Evolutionary conservation across 345 rosid genomes (phyloP).

Genomic region (Crucihimalaya himalaica): DNA sequence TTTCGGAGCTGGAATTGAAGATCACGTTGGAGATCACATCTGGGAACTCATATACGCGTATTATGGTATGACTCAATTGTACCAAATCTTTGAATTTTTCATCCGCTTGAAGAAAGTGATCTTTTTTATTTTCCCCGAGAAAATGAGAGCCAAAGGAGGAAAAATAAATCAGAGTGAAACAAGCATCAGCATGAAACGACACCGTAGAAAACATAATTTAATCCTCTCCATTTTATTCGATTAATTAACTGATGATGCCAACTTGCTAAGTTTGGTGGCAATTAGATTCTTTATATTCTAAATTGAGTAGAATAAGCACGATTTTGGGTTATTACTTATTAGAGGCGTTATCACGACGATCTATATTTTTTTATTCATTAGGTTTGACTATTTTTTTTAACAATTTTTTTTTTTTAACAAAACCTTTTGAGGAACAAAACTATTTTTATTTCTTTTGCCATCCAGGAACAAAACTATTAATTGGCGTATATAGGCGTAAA

Average conservation of each 20-base stretch:
- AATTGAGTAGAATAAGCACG: neutral
- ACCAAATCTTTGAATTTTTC: slow-evolving; percentile 32
- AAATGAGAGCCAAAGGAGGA: neutral
- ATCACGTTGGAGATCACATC: slow-evolving; percentile 4
- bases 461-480: too few relatives aligned
- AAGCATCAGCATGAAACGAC: slow-evolving; percentile 13
- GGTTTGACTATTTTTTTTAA: too few relatives aligned
- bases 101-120: slow-evolving; percentile 18
- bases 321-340: too few relatives aligned
- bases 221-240: neutral
- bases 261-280: slow-evolving; percentile 1
- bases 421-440: too few relatives aligned
- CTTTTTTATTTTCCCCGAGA: neutral
- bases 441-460: too few relatives aligned
- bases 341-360: neutral
- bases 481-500: too few relatives aligned
- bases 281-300: too few relatives aligned
- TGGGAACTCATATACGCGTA: slow-evolving; percentile 9
- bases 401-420: too few relatives aligned
- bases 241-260: neutral
- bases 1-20: neutral
- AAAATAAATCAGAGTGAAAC: neutral
- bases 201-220: slow-evolving; percentile 9
- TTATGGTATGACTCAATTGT: neutral
- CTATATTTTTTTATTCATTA: neutral